Evolutionary conservation across 2,329 filamentous ascomycete species (phyloP).

Genomic region (Pleurostoma richardsiae): DNA sequence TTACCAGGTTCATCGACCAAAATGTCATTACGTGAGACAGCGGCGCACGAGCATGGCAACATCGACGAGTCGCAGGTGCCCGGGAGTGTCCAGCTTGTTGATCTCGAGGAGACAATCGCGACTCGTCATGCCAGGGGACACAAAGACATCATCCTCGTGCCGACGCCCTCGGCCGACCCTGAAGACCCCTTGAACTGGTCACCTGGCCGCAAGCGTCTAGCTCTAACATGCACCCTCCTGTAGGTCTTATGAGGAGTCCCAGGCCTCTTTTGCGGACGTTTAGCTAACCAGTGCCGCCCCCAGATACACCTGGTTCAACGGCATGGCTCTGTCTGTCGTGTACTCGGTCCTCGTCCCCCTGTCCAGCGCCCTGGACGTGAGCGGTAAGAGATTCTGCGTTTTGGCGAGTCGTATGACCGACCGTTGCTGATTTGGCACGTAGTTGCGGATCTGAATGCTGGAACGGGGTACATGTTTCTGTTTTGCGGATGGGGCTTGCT

Average conservation of each 20-base stretch:
- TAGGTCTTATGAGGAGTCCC: conserved; percentile 1
- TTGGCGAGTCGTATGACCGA: background rate
- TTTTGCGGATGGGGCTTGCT: conserved; percentile 36
- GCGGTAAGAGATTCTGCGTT: background rate
- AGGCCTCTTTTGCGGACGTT: no score
- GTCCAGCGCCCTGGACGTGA: conserved; percentile 8
- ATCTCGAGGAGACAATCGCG: conserved; percentile 18
- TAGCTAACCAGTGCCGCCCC: background rate
- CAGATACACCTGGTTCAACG: conserved; percentile 11
- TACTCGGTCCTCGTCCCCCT: conserved; percentile 8
- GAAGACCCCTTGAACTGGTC: conserved; percentile 35
- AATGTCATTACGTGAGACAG: no score
- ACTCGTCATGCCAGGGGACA: conserved; percentile 19
- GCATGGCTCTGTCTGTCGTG: conserved; percentile 9
- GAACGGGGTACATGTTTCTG: conserved; percentile 28
- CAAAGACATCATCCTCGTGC: conserved; percentile 31
- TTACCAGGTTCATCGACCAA: no score
- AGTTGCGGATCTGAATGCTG: conserved; percentile 13
- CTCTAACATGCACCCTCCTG: conserved; percentile 18
- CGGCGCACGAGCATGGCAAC: background rate
- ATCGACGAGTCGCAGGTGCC: conserved; percentile 19
- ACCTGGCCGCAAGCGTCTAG: conserved; percentile 8
- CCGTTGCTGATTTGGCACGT: background rate
- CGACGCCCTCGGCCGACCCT: conserved; percentile 30
- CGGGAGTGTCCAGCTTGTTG: conserved; percentile 23